These are phyloP conservation scores for Phaseolus lunatus DNA, from an alignment of 306 rosid genomes.

Conservation along the genomic window DNA sequence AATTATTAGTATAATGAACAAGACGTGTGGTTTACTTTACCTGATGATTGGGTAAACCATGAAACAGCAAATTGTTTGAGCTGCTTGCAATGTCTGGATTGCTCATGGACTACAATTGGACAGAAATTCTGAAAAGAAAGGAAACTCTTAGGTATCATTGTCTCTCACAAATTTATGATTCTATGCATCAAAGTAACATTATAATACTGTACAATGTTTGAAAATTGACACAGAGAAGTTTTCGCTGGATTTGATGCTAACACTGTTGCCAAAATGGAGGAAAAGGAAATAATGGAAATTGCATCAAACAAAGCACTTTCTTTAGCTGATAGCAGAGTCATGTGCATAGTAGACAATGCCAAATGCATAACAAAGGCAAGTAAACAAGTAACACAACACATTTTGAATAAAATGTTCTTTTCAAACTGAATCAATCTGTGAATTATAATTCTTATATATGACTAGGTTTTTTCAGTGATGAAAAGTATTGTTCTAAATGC, in stretches of 20 bases:
- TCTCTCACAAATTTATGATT: not conserved
- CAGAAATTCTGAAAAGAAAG: constrained; percentile 89
- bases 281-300: constrained; percentile 74
- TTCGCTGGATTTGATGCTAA: constrained; percentile 80
- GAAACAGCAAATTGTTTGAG: constrained; percentile 87
- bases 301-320: constrained; percentile 72
- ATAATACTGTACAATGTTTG: not conserved
- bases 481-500: too few relatives aligned
- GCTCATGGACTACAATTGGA: constrained; percentile 98
- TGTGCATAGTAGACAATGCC: constrained; percentile 91
- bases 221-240: constrained; percentile 64
- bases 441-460: too few relatives aligned
- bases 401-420: too few relatives aligned
- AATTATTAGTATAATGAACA: not conserved
- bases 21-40: not conserved
- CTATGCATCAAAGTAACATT: not conserved
- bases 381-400: not conserved
- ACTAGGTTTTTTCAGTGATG: too few relatives aligned
- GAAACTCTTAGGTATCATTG: constrained; percentile 71
- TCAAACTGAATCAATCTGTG: too few relatives aligned
- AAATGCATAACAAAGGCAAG: constrained; percentile 91
- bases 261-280: constrained; percentile 87
- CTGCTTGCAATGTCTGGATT: constrained; percentile 93
- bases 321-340: constrained; percentile 78
- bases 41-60: constrained; percentile 16